Evolutionary conservation across 352 stramenopile species (phyloP), one percentile per base, ranked within the genome.

Genomic region (Phytophthora cryptogea): DNA sequence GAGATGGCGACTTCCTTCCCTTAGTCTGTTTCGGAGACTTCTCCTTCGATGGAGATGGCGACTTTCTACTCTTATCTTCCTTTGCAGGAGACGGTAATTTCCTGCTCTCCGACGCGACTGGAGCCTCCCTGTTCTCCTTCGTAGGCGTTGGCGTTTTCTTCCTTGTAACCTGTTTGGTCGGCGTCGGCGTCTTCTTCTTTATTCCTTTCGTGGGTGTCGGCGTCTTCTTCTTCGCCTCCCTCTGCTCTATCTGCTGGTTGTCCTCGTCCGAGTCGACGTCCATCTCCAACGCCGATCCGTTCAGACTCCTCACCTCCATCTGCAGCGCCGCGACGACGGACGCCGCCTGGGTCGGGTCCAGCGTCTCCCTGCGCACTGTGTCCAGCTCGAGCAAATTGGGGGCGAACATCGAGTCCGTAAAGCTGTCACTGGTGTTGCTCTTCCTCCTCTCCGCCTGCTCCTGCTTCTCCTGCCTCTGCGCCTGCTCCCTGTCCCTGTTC

Each of bases 401-500:
- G 8, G 74, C 76, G 37, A 85, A 84, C 66, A 86, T 74, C 7
- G 54, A 62, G 43, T 79, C 70, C 16, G 76, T 82, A 49, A 86
- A 87, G 62, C 72, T 83, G 56, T 86, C 79, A 26, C 59, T 76
- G 0, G 48, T 46, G 11, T 53, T 55, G 27, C 63, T 63, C 36
- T 64, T 52, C n/a, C 54, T 42, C n/a, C 51, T 27, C 5, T 23
- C 20, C 20, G 20, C 2, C 1, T 23, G 20, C 20, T 23, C 20
- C 20, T 23, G 1, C 20, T 23, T 23, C 20, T 42, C 32, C 3
- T 42, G 44, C 41, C 51, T 5, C 20, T 56, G 30, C 10, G 31
- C 36, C n/a, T 37, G 20, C 28, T 56, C 37, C 6, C 8, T 53
- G 17, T 59, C 23, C 48, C 28, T 53, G 20, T n/a, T 26, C 35